Percentiles rank a stretch among this genome's conserved stretches.
Evolutionary conservation across 2,329 filamentous ascomycete genomes (phyloP).

Genomic region (Sporothrix mexicana): DNA sequence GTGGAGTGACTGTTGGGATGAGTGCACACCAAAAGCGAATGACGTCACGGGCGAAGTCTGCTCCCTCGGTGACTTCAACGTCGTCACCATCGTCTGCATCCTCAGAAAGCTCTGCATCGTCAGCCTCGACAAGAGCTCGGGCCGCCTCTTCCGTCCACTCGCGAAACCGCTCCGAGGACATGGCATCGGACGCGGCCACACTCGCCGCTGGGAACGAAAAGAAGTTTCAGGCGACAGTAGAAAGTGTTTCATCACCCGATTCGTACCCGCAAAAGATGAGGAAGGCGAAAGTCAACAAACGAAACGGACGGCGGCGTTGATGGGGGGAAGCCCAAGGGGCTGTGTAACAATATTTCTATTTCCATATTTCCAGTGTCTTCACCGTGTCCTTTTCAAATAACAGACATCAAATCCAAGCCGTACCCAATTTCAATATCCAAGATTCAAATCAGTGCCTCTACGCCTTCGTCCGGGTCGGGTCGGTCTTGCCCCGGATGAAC

Average conservation of each 20-base stretch:
- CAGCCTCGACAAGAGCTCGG: neutral
- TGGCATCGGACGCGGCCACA: slow-evolving; percentile 23
- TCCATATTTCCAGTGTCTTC: too few relatives aligned
- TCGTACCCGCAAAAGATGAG: slow-evolving; percentile 18
- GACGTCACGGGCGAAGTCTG: neutral
- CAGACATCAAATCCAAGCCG: too few relatives aligned
- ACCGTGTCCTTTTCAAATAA: too few relatives aligned
- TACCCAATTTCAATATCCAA: too few relatives aligned
- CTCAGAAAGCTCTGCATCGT: neutral
- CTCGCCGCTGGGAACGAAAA: neutral
- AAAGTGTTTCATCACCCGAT: neutral
- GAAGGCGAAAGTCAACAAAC: slow-evolving; percentile 16
- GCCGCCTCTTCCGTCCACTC: neutral
- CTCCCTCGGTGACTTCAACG: neutral
- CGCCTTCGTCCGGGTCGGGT: slow-evolving; percentile 30
- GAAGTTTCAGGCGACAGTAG: neutral
- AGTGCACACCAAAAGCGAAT: neutral
- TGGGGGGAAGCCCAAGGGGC: too few relatives aligned
- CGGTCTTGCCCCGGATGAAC: slow-evolving; percentile 31
- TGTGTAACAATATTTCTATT: neutral
- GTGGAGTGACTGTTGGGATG: too few relatives aligned
- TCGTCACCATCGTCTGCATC: neutral
- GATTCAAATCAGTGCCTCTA: too few relatives aligned
- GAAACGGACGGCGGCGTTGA: slow-evolving; percentile 16
- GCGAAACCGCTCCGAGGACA: neutral